Evolutionary conservation across 1,284 basidiomycete genomes (phyloP).

Genomic region (Irpex sp.): DNA sequence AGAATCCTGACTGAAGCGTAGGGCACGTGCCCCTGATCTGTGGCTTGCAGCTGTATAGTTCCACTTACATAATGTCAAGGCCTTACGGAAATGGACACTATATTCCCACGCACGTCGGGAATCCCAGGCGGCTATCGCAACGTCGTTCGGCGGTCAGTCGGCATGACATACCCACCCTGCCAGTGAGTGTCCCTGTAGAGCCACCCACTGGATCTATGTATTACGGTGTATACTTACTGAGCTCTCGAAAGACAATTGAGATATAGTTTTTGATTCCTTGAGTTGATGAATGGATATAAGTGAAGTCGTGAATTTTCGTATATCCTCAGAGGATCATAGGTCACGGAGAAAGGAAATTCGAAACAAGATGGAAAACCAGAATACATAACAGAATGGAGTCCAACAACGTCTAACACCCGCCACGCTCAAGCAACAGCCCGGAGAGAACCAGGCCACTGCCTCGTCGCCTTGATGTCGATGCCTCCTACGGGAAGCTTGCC

Average conservation of each 20-base stretch:
- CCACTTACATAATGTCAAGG: conserved; percentile 12
- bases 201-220: too few relatives aligned
- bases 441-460: conserved; percentile 17
- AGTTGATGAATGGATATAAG: neutral
- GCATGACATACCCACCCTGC: too few relatives aligned
- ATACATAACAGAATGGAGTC: neutral
- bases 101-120: conserved; percentile 22
- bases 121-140: neutral
- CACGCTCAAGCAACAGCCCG: too few relatives aligned
- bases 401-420: neutral
- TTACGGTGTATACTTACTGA: too few relatives aligned
- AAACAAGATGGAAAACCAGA: neutral
- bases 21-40: conserved; percentile 24
- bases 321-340: neutral
- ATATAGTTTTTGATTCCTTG: neutral
- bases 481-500: conserved; percentile 9
- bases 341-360: neutral
- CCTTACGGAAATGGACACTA: too few relatives aligned
- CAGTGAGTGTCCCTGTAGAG: too few relatives aligned
- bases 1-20: conserved; percentile 9
- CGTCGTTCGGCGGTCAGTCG: neutral
- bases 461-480: conserved; percentile 26
- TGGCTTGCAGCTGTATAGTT: conserved; percentile 47
- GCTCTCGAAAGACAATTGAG: too few relatives aligned
- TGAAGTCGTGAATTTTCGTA: neutral